Evolutionary conservation across 2,329 filamentous ascomycete genomes (phyloP).

Genomic region (Amphichorda felina): DNA sequence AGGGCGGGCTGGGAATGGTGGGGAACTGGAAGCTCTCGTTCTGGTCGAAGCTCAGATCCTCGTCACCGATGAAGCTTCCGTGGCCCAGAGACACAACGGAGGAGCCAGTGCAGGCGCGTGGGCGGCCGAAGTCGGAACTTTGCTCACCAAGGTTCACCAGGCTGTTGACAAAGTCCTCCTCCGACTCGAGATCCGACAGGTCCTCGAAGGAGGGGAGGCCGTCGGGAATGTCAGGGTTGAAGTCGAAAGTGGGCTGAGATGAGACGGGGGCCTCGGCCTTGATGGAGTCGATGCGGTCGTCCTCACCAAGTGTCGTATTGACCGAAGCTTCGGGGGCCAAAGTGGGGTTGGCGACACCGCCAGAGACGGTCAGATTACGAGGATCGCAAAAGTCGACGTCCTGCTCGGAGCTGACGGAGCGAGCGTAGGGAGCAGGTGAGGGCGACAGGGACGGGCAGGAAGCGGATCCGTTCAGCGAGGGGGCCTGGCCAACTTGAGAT

Average conservation of each 20-base stretch:
- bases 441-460: conserved; percentile 79
- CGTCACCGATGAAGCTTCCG: conserved; percentile 65
- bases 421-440: conserved; percentile 69
- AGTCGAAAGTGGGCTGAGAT: conserved; percentile 35
- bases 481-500: conserved; percentile 32
- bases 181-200: conserved; percentile 80
- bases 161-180: conserved; percentile 67
- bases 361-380: conserved; percentile 68
- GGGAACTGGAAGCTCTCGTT: conserved; percentile 43
- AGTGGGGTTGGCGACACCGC: conserved; percentile 33
- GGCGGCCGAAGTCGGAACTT: conserved; percentile 53
- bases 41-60: conserved; percentile 67
- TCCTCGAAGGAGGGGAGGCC: conserved; percentile 69
- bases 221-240: conserved; percentile 35
- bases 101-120: conserved; percentile 55
- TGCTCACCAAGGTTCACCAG: conserved; percentile 51
- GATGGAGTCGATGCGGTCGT: conserved; percentile 31
- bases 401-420: conserved; percentile 54
- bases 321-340: conserved; percentile 53
- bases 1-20: conserved; percentile 50
- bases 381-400: conserved; percentile 83
- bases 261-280: conserved; percentile 31
- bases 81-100: conserved; percentile 58
- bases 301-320: conserved; percentile 50
- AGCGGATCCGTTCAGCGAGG: conserved; percentile 51